These are phyloP conservation scores for Didymella keratinophila DNA, from an alignment of 2,329 filamentous ascomycete genomes.

Conservation along the genomic window DNA sequence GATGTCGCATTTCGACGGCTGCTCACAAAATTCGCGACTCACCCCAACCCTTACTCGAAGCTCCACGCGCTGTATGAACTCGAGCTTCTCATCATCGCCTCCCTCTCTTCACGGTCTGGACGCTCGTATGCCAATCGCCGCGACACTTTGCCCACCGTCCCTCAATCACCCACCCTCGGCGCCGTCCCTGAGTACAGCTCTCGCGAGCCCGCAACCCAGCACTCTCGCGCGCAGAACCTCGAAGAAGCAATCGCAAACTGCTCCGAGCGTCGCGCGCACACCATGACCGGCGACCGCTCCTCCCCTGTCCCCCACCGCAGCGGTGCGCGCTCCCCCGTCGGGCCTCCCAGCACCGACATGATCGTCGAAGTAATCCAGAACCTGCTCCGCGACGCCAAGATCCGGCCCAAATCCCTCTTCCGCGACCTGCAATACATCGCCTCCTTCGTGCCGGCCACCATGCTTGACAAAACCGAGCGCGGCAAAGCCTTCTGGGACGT, in stretches of 20 bases:
- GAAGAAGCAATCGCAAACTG: constrained; percentile 75
- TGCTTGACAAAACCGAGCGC: constrained; percentile 65
- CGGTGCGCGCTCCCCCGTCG: constrained; percentile 48
- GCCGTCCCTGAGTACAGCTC: constrained; percentile 55
- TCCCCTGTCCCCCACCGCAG: constrained; percentile 49
- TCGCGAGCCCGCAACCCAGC: constrained; percentile 53
- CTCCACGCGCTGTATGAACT: constrained; percentile 84
- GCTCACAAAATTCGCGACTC: constrained; percentile 84
- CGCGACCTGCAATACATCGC: constrained; percentile 64
- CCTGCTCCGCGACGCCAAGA: constrained; percentile 55
- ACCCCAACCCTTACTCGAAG: constrained; percentile 87
- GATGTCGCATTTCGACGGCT: constrained; percentile 80
- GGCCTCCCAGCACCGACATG: constrained; percentile 53
- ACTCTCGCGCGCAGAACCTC: constrained; percentile 57
- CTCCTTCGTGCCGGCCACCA: constrained; percentile 65
- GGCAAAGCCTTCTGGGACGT: constrained; percentile 90
- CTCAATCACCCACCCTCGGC: constrained; percentile 56
- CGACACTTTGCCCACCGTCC: constrained; percentile 53
- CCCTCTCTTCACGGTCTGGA: constrained; percentile 66
- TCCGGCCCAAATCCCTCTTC: constrained; percentile 58
- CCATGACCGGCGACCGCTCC: constrained; percentile 52
- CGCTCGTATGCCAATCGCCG: constrained; percentile 52
- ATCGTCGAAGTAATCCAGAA: constrained; percentile 54
- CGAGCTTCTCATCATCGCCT: constrained; percentile 80
- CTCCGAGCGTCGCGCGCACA: constrained; percentile 71